phyloP scores from a whole-genome alignment of 345 rosid species.

The Camelina sativa region DNA sequence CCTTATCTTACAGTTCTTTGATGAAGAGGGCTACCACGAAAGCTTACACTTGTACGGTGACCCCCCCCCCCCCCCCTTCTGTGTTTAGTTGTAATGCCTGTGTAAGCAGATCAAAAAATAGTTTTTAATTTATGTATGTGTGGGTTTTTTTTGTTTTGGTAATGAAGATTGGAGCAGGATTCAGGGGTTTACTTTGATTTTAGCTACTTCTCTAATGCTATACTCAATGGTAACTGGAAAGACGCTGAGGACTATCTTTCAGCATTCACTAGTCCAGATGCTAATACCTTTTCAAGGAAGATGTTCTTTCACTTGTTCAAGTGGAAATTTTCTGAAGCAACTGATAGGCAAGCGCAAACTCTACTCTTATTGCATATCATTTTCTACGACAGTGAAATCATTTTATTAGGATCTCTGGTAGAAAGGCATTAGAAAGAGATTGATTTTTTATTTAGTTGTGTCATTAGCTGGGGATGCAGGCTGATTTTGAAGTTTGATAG shows the following conservation, averaged over 20 bases:
- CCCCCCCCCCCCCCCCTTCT: no score
- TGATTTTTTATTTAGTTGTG: not conserved
- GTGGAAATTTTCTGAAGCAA: constrained; percentile 41
- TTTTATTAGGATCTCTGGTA: not conserved
- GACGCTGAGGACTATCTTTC: constrained; percentile 47
- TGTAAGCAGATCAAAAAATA: no score
- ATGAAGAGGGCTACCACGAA: constrained; percentile 34
- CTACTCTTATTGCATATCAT: not conserved
- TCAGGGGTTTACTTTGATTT: constrained; percentile 43
- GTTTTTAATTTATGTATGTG: no score
- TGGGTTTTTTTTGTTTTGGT: not conserved
- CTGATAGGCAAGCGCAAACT: constrained; percentile 22
- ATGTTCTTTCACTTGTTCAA: constrained; percentile 43
- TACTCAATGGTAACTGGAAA: constrained; percentile 44
- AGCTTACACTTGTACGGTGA: constrained; percentile 45
- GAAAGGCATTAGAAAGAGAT: not conserved
- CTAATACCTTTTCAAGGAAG: constrained; percentile 38
- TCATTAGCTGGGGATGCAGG: constrained; percentile 2
- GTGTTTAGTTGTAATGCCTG: no score
- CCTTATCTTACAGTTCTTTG: constrained; percentile 42
- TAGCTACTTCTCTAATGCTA: constrained; percentile 33
- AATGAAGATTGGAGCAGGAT: constrained; percentile 48
- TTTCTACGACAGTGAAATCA: not conserved
- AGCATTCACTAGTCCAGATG: constrained; percentile 45
- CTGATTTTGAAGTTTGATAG: not conserved